Conservation (phyloP, 768 basidiomycete genomes). For the Phaeotremella fagi region DNA sequence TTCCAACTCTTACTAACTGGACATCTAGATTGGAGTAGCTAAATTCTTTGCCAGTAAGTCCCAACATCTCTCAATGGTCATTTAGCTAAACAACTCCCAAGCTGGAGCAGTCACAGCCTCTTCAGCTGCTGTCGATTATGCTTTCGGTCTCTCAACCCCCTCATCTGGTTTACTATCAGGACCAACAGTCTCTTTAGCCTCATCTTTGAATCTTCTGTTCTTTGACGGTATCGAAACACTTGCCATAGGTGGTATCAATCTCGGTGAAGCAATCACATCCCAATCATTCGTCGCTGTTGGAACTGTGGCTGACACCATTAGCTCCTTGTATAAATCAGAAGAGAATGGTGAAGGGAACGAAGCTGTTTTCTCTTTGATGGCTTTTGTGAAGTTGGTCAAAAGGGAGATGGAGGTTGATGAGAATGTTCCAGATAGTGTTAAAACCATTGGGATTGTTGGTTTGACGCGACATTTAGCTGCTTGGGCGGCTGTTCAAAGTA, state of each 20-base stretch:
- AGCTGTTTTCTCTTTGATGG: slow-evolving; percentile 68
- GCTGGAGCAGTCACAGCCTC: not conserved
- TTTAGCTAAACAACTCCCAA: not conserved
- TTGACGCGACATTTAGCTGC: slow-evolving; percentile 63
- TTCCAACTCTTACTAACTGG: not conserved
- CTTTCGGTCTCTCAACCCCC: not conserved
- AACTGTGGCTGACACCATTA: slow-evolving; percentile 68
- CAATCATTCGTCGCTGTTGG: slow-evolving; percentile 60
- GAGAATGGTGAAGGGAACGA: slow-evolving; percentile 62
- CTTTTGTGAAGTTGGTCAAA: slow-evolving; percentile 73
- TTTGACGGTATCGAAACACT: slow-evolving; percentile 5
- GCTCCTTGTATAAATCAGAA: slow-evolving; percentile 55
- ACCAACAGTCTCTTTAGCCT: slow-evolving; percentile 1
- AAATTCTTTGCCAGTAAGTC: not conserved
- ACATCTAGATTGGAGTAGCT: not conserved
- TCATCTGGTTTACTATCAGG: not conserved
- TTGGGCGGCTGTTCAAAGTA: slow-evolving; percentile 74
- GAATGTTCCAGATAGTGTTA: slow-evolving; percentile 57
- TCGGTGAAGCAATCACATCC: slow-evolving; percentile 1
- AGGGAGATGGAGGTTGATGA: slow-evolving; percentile 66
- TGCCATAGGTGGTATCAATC: not conserved
- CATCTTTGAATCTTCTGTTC: not conserved
- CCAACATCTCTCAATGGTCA: not conserved
- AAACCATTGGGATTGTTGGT: slow-evolving; percentile 59
- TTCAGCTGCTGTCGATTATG: slow-evolving; percentile 6